Percentiles rank a stretch among this genome's conserved stretches.
These are phyloP conservation scores for Rubia peregrina DNA, from an alignment of 305 asterid species.

Conservation along the genomic window DNA sequence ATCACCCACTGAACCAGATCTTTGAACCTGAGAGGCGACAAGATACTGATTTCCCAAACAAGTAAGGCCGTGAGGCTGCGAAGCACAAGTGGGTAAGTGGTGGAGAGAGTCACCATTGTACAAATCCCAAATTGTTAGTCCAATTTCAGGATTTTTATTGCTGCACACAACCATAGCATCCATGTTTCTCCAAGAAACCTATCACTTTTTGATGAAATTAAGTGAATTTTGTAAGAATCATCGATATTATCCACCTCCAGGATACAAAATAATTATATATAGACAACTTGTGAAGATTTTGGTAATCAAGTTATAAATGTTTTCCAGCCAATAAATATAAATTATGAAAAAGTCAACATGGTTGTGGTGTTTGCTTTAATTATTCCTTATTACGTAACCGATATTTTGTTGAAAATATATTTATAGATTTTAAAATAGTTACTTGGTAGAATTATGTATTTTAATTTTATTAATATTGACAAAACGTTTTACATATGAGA, in stretches of 20 bases:
- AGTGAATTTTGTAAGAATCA: background rate
- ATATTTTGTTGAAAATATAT: too few relatives aligned
- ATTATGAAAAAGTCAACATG: background rate
- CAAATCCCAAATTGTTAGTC: slow-evolving; percentile 16
- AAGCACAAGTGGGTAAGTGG: slow-evolving; percentile 10
- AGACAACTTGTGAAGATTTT: too few relatives aligned
- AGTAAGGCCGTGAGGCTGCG: slow-evolving; percentile 12
- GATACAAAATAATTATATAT: background rate
- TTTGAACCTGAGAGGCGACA: slow-evolving; percentile 18
- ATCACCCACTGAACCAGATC: slow-evolving; percentile 1
- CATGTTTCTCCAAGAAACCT: background rate
- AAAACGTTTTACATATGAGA: too few relatives aligned
- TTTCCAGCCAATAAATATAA: too few relatives aligned
- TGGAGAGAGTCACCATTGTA: slow-evolving; percentile 13
- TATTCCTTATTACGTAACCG: background rate
- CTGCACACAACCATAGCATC: slow-evolving; percentile 18
- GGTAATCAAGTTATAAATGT: background rate
- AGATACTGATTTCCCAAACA: slow-evolving; percentile 13
- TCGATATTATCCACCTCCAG: background rate
- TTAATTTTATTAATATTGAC: too few relatives aligned
- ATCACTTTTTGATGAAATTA: background rate
- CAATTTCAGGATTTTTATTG: slow-evolving; percentile 10
- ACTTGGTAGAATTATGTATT: background rate
- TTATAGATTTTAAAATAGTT: too few relatives aligned
- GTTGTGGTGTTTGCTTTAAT: too few relatives aligned